Percentiles rank a stretch among this genome's conserved stretches.
These are phyloP conservation scores for Puccinia polysora DNA, from an alignment of 1,284 basidiomycete species.

Conservation along the genomic window DNA sequence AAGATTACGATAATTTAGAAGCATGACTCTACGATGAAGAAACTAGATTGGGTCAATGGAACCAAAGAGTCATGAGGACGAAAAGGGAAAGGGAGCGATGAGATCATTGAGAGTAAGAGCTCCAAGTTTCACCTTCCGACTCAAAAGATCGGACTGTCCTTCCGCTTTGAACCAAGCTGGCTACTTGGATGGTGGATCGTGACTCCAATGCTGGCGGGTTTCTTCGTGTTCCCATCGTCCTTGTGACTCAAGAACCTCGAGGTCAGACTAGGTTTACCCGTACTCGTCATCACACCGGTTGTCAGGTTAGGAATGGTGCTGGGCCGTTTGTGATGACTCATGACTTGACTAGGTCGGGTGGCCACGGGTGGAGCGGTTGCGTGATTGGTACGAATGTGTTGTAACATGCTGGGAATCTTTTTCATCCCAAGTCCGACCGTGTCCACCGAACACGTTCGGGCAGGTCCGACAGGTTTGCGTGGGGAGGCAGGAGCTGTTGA, in stretches of 20 bases:
- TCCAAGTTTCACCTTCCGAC: background rate
- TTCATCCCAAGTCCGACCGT: conserved; percentile 9
- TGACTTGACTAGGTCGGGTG: conserved; percentile 6
- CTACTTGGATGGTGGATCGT: background rate
- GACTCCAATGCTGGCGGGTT: background rate
- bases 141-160: conserved; percentile 24
- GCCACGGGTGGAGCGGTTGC: conserved; percentile 13
- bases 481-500: conserved; percentile 41
- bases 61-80: too few species aligned
- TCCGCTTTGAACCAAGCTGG: conserved; percentile 15
- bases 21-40: too few species aligned
- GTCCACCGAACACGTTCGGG: conserved; percentile 21
- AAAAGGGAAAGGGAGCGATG: too few species aligned
- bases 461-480: conserved; percentile 48
- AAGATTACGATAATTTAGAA: too few species aligned
- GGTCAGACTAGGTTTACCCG: conserved; percentile 8
- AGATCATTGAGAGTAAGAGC: too few species aligned
- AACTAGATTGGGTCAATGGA: too few species aligned
- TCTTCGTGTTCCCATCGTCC: background rate
- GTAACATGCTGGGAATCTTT: conserved; percentile 21
- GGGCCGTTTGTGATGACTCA: background rate
- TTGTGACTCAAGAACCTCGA: conserved; percentile 12
- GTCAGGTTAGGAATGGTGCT: too few species aligned
- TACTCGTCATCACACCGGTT: too few species aligned
- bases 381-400: conserved; percentile 23